Conservation (phyloP, 345 rosid genomes). For the Corchorus olitorius region DNA sequence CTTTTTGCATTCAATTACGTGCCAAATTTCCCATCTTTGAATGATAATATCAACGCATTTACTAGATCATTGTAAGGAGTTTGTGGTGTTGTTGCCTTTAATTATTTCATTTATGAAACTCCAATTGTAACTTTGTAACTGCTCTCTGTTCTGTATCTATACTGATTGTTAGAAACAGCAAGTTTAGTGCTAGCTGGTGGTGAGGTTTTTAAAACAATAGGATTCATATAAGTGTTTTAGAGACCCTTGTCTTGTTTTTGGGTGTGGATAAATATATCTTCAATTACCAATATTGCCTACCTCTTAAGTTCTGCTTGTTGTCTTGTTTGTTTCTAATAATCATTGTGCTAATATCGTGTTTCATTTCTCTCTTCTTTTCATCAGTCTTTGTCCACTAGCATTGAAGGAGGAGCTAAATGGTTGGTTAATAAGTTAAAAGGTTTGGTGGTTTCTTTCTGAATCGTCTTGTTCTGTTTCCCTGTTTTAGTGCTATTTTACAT, state of each 20-base stretch:
- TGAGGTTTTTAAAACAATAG: no score
- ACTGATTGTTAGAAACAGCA: no score
- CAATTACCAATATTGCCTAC: neutral
- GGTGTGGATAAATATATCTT: neutral
- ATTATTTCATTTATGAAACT: no score
- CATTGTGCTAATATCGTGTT: neutral
- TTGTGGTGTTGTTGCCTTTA: no score
- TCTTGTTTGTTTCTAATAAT: neutral
- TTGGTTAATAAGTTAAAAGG: conserved; percentile 95
- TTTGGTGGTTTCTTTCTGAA: neutral
- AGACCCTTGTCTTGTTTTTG: neutral
- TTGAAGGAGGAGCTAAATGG: conserved; percentile 94
- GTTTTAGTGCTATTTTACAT: neutral
- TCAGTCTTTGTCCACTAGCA: conserved; percentile 35
- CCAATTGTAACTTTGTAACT: no score
- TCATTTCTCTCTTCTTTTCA: neutral
- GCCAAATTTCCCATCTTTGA: neutral
- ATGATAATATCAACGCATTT: neutral
- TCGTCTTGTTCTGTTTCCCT: neutral
- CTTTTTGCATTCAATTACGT: neutral
- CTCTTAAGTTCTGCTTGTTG: neutral
- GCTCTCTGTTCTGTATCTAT: no score
- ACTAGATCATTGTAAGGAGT: neutral
- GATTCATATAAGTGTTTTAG: neutral
- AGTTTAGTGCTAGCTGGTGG: no score